These are phyloP conservation scores for Bondarzewia mesenterica DNA, from an alignment of 1,284 basidiomycete species.

Conservation along the genomic window DNA sequence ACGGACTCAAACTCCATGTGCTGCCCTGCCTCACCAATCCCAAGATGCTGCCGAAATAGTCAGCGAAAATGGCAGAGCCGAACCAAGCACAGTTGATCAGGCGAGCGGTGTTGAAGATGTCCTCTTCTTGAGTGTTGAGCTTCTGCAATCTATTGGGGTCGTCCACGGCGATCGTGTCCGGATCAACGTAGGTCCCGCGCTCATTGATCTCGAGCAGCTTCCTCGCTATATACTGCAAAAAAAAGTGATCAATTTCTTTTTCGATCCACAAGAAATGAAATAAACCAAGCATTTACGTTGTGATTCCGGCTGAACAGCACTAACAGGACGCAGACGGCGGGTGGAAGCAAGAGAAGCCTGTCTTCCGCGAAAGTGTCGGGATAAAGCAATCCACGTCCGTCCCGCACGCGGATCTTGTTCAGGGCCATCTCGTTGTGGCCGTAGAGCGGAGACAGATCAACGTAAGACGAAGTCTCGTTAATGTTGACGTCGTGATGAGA, in stretches of 20 bases:
- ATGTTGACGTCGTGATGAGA: slow-evolving; percentile 56
- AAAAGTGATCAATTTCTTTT: not conserved
- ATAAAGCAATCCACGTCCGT: slow-evolving; percentile 59
- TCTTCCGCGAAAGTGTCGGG: slow-evolving; percentile 75
- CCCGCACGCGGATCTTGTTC: slow-evolving; percentile 49
- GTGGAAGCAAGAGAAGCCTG: slow-evolving; percentile 74
- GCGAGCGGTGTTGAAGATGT: slow-evolving; percentile 74
- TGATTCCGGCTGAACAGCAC: slow-evolving; percentile 82
- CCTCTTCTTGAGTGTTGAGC: slow-evolving; percentile 60
- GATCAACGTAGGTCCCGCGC: slow-evolving; percentile 48
- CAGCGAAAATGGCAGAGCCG: slow-evolving; percentile 60
- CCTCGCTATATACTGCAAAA: slow-evolving; percentile 65
- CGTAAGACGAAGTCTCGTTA: slow-evolving; percentile 84
- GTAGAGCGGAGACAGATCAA: slow-evolving; percentile 78
- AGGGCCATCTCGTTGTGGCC: slow-evolving; percentile 60
- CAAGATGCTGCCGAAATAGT: slow-evolving; percentile 70
- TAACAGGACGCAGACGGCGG: slow-evolving; percentile 62
- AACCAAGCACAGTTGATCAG: slow-evolving; percentile 78
- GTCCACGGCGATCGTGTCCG: slow-evolving; percentile 27
- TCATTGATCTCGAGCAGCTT: slow-evolving; percentile 78
- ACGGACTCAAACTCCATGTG: slow-evolving; percentile 65
- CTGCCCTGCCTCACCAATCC: slow-evolving; percentile 64
- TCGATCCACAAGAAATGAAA: no score
- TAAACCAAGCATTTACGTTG: slow-evolving; percentile 49
- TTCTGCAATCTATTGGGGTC: slow-evolving; percentile 26